Evolutionary conservation across 176 grass and related monocot species (phyloP).

Genomic region (Carex pumila): DNA sequence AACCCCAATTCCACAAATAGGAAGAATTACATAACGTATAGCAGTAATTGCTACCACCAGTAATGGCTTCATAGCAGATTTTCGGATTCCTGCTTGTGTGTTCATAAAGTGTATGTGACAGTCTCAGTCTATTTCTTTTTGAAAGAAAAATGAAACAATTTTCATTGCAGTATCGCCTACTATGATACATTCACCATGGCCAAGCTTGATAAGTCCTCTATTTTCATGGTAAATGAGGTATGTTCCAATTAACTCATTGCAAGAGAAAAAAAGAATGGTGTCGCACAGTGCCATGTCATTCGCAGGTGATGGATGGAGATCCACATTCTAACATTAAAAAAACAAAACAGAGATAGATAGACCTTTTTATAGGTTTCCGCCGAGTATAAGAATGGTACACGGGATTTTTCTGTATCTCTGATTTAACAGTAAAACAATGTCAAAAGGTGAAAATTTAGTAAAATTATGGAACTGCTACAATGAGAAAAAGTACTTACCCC

Average conservation of each 20-base stretch:
- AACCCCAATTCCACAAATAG: constrained; percentile 32
- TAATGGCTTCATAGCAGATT: constrained; percentile 7
- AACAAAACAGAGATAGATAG: neutral
- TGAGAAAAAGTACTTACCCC: constrained; percentile 15
- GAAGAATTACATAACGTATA: constrained; percentile 38
- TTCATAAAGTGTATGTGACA: too few relatives aligned
- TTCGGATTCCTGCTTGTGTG: constrained; percentile 19
- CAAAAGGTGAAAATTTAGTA: neutral
- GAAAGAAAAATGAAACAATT: neutral
- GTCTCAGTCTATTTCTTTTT: neutral
- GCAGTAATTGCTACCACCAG: constrained; percentile 24
- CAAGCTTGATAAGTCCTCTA: neutral
- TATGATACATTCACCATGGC: neutral
- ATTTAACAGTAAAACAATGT: neutral
- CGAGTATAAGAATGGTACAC: constrained; percentile 51
- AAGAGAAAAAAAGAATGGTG: neutral
- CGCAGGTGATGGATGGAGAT: neutral
- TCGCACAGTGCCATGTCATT: neutral
- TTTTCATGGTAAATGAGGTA: neutral
- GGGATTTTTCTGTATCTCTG: constrained; percentile 53
- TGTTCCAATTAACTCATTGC: neutral
- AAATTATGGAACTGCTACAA: neutral
- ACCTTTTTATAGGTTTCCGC: constrained; percentile 60
- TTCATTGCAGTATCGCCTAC: neutral
- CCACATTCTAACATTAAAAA: neutral